phyloP scores from a whole-genome alignment of 257 asterid genomes.

The Przewalskia tangutica region DNA sequence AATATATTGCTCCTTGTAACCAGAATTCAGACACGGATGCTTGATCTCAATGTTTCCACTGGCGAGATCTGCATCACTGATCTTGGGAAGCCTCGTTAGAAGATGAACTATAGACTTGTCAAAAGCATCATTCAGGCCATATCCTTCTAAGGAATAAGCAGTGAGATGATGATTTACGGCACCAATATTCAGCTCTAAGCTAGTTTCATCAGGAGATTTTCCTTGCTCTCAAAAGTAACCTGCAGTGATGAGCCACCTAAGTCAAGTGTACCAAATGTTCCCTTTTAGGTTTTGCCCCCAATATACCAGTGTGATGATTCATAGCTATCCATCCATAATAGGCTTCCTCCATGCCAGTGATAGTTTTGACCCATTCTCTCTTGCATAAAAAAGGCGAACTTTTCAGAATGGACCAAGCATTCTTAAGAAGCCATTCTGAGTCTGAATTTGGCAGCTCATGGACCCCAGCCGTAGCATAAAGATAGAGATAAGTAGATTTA shows the following conservation, averaged over 20 bases:
- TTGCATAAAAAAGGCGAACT: constrained; percentile 68
- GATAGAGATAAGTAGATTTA: constrained; percentile 67
- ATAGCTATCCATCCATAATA: constrained; percentile 94
- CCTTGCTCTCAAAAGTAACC: constrained; percentile 76
- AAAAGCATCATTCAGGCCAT: constrained; percentile 93
- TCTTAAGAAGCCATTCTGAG: constrained; percentile 86
- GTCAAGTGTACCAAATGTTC: constrained; percentile 92
- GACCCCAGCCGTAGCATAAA: constrained; percentile 95
- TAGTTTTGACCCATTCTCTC: constrained; percentile 85
- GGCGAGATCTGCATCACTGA: constrained; percentile 39
- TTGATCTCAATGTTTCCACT: constrained; percentile 49
- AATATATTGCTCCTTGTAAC: constrained; percentile 56
- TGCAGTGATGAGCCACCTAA: constrained; percentile 96
- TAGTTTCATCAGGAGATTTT: constrained; percentile 32
- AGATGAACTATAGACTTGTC: constrained; percentile 83
- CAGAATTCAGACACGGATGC: constrained; percentile 90
- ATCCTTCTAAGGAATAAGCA: constrained; percentile 91
- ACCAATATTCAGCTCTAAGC: constrained; percentile 73
- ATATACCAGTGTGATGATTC: constrained; percentile 61
- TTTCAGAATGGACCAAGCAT: constrained; percentile 72
- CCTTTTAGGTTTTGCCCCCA: constrained; percentile 70
- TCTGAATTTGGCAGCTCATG: constrained; percentile 82
- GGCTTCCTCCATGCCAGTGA: constrained; percentile 91
- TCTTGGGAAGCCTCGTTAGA: constrained; percentile 48
- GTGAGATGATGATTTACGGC: constrained; percentile 65